Base-by-base conservation (phyloP, 2,329 filamentous ascomycete species). In the Aureobasidium subglaciale region DNA sequence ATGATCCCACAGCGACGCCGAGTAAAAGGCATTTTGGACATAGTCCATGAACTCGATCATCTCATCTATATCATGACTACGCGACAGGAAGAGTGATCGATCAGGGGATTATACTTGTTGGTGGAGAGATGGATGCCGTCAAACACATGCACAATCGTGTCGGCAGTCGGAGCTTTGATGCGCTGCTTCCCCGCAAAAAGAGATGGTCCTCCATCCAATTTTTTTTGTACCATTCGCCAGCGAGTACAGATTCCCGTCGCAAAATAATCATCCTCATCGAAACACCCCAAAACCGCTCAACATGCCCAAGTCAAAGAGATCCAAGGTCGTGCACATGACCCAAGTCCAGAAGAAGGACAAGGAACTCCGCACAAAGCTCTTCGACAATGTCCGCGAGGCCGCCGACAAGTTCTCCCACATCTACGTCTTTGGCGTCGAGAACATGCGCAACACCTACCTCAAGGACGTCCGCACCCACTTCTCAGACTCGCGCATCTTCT, bases 41-140 rank as follows among this genome's bases (percentile, higher is more conserved):
- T 95, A 92, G 74, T 95, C 90, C 89, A 96, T 95, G 77, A 96
- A 96, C 74, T 91, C 87, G 75, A 93, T 85, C 91, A 96, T 96
- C 15, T 43, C 38, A 5, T 18, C 50, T 25, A 24, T 42, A 54
- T 54, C 50, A 54, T 54, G 38, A 41, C 50, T 43, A 38, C 42
- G 15, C 20, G 5, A 10, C 15, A 27, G 15, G 13, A 30, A 8
- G 13, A 30, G 8, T 30, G 29, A 8, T 30, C 4, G 2, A 30
- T 2, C 8, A 30, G 8, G 13, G 13, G 13, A 30, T 8, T 13
- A 30, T 2, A 3, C 8, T 9, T 30, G 29, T 13, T 8, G 29
- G 29, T 30, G 2, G 29, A 30, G 8, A 15, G 32, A 35, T 35
- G 6, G 15, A 10, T 15, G 15, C 11, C 11, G 32, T 15, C 6